Base-by-base conservation (phyloP, 2,329 filamentous ascomycete species). In the Cladosporium sp. region DNA sequence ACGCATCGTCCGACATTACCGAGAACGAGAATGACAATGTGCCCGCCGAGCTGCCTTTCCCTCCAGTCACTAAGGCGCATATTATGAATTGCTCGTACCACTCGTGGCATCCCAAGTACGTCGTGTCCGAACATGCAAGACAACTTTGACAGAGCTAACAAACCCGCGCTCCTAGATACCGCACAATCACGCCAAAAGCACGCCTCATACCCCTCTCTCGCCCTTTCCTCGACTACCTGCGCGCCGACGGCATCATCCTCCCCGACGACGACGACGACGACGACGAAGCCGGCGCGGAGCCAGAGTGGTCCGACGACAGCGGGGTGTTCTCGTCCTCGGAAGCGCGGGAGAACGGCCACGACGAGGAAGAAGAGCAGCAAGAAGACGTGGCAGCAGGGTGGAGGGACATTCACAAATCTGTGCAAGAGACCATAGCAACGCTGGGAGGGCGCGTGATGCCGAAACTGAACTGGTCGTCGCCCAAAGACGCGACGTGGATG, bases 401-500 rank as follows among this genome's bases (percentile, higher is more conserved):
- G 82, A 68, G 83, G 7, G 85, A 88, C 30, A 80, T 91, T 2
- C 93, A 99, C 68, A 75, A 83, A 39, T 71, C 80, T 51, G 89
- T 99, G 67, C 86, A 85, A 66, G 75, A 81, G 19, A 87, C 81
- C 37, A 96, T 99, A 55, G 70, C 76, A 11, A 86, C 91, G 60
- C 79, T 97, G 1, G 91, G 89, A 13, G 92, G 92, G 53, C 83
- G 85, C 54, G 91, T 96, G 7, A 85, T 87, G 1, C 93, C 93
- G 1, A 99, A 99, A 70, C 75, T 99, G 41, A 97, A 97, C 73
- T 99, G 93, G 93, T 96, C 91, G 5, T 85, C 90, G 3, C 93
- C 93, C 3, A 96, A 96, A 68, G 93, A 99, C 66, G 93, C 93
- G 7, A 89, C 88, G 18, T 96, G 90, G 86, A 96, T 99, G 69